A percentile compares a stretch with the other conserved stretches of the same genome.
Conservation (phyloP, 2,329 filamentous ascomycete genomes). For the Pseudocercospora musae region DNA sequence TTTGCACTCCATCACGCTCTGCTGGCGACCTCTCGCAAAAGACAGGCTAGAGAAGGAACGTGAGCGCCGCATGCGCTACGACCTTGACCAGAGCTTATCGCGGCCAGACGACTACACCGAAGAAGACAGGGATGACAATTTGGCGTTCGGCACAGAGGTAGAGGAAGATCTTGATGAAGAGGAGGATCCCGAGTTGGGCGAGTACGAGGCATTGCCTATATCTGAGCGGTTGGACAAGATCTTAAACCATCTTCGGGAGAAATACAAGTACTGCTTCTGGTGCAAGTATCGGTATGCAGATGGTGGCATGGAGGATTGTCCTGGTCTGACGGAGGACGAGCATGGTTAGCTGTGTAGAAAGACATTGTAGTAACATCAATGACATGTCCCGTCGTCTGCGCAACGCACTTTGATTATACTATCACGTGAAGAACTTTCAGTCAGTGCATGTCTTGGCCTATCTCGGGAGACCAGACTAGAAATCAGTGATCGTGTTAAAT, state of each 20-base stretch:
- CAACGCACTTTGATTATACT: neutral
- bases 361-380: neutral
- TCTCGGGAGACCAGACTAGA: too few species aligned
- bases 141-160: slow-evolving; percentile 62
- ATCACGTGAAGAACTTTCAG: neutral
- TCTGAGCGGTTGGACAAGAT: slow-evolving; percentile 65
- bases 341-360: slow-evolving; percentile 50
- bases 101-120: slow-evolving; percentile 64
- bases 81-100: slow-evolving; percentile 63
- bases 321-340: slow-evolving; percentile 82
- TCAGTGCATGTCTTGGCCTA: neutral
- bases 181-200: slow-evolving; percentile 77
- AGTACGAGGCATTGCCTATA: slow-evolving; percentile 68
- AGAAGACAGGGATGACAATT: slow-evolving; percentile 68
- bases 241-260: slow-evolving; percentile 66
- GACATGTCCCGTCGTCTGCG: neutral
- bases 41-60: slow-evolving; percentile 67
- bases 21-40: slow-evolving; percentile 74
- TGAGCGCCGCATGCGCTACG: slow-evolving; percentile 62
- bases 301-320: slow-evolving; percentile 68
- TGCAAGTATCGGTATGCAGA: slow-evolving; percentile 83
- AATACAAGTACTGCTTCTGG: slow-evolving; percentile 88
- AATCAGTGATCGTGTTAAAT: too few species aligned
- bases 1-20: slow-evolving; percentile 62
- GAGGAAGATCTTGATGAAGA: slow-evolving; percentile 70